Percentiles rank a stretch among this genome's conserved stretches.
phyloP scores from a whole-genome alignment of 306 rosid genomes.

The Inga oerstediana region DNA sequence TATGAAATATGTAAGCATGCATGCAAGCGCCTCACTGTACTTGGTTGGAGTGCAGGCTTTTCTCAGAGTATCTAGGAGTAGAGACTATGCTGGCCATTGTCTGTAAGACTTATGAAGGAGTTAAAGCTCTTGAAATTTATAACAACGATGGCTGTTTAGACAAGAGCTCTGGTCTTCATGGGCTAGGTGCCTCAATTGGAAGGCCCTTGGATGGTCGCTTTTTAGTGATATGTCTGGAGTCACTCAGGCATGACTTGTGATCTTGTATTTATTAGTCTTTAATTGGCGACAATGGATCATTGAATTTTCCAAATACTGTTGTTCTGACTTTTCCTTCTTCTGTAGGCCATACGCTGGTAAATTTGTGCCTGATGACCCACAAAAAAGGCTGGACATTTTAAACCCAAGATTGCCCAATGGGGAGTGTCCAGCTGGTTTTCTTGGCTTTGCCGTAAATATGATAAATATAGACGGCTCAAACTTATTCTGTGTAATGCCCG shows the following conservation, averaged over 20 bases:
- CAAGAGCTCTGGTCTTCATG: constrained; percentile 67
- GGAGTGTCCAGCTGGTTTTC: constrained; percentile 74
- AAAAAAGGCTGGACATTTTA: constrained; percentile 75
- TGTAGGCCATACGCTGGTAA: constrained; percentile 77
- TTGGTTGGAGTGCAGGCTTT: constrained; percentile 66
- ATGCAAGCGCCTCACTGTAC: constrained; percentile 29
- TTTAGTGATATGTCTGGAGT: constrained; percentile 77
- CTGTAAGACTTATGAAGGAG: constrained; percentile 78
- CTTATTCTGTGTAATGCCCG: constrained; percentile 60
- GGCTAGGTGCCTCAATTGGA: constrained; percentile 69
- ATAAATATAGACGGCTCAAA: constrained; percentile 54
- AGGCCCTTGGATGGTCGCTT: constrained; percentile 74
- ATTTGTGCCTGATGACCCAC: constrained; percentile 61
- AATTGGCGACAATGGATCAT: constrained; percentile 32
- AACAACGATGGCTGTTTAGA: constrained; percentile 67
- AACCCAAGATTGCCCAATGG: constrained; percentile 81
- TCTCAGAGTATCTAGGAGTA: constrained; percentile 75
- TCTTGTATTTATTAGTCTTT: constrained; percentile 29
- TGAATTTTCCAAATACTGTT: constrained; percentile 18
- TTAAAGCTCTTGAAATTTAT: constrained; percentile 70
- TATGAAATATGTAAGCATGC: constrained; percentile 27
- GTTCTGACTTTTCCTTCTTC: neutral
- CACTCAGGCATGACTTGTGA: constrained; percentile 57
- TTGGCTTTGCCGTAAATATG: constrained; percentile 93
- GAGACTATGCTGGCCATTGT: constrained; percentile 84